phyloP scores from a whole-genome alignment of 2,329 filamentous ascomycete species.

The Nigrospora sphaerica region DNA sequence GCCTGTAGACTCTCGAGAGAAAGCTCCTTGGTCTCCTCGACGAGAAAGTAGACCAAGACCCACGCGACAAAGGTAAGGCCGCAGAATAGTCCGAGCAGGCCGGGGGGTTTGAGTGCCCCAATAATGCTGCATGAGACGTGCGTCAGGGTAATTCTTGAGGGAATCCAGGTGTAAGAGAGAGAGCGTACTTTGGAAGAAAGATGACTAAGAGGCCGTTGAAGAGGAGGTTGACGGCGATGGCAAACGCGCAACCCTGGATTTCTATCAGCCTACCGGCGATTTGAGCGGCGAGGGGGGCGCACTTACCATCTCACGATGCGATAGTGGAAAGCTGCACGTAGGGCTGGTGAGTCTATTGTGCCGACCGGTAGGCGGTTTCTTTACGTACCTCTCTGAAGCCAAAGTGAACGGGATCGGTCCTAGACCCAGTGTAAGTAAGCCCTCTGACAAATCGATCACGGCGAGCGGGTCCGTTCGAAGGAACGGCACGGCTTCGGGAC shows the following conservation, averaged over 20 bases:
- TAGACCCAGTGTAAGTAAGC: constrained; percentile 7
- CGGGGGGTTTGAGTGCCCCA: constrained; percentile 18
- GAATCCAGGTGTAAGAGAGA: not conserved
- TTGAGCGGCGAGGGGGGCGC: no score
- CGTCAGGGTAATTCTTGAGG: no score
- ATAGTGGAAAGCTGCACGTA: not conserved
- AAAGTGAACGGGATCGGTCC: constrained; percentile 43
- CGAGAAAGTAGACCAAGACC: constrained; percentile 34
- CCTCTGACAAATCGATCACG: not conserved
- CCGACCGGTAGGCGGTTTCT: not conserved
- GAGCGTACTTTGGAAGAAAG: constrained; percentile 25
- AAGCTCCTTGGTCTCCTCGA: constrained; percentile 33
- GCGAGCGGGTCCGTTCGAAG: no score
- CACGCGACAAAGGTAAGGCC: constrained; percentile 38
- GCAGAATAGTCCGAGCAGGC: constrained; percentile 36
- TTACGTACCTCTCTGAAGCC: constrained; percentile 33
- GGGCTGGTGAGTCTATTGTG: not conserved
- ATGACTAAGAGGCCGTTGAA: constrained; percentile 39
- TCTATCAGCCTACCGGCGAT: no score
- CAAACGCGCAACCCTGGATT: constrained; percentile 32
- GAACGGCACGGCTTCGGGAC: not conserved
- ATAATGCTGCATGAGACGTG: constrained; percentile 10
- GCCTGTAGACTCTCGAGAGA: constrained; percentile 32
- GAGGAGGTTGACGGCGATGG: constrained; percentile 38
- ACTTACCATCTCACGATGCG: not conserved